Evolutionary conservation across 257 asterid species (phyloP).

Genomic region (Solanum neorickii): DNA sequence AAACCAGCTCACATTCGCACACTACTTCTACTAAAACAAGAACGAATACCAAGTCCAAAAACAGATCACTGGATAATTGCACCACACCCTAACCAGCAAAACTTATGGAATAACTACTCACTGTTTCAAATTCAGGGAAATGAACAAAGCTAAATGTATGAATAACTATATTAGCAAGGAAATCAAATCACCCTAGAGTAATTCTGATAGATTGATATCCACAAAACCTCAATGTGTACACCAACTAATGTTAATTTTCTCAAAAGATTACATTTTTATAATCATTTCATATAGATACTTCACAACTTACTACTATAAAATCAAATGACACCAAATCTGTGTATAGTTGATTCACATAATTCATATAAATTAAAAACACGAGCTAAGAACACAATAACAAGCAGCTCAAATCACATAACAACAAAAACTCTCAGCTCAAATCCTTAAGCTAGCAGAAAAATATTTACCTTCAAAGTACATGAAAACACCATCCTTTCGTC

Average conservation of each 20-base stretch:
- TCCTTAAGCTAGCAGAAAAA: not conserved
- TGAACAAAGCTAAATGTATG: not conserved
- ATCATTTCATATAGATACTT: not conserved
- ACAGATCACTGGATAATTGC: not conserved
- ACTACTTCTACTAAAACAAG: not conserved
- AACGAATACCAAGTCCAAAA: not conserved
- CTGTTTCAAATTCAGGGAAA: not conserved
- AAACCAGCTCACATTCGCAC: not conserved
- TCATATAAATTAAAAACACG: not conserved
- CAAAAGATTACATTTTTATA: not conserved
- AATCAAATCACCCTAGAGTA: not conserved
- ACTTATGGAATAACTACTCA: not conserved
- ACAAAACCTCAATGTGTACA: not conserved
- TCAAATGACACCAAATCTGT: not conserved
- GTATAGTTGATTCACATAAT: not conserved
- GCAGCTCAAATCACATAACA: not conserved
- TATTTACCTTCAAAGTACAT: slow-evolving; percentile 47
- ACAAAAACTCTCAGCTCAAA: not conserved
- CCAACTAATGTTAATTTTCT: not conserved
- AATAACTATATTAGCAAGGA: not conserved
- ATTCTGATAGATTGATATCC: not conserved
- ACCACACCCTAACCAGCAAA: not conserved
- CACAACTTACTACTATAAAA: not conserved
- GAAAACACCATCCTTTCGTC: slow-evolving; percentile 57
- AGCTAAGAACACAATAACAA: not conserved